Evolutionary conservation across 2,329 filamentous ascomycete species (phyloP).

Genomic region (Botrytis tulipae): DNA sequence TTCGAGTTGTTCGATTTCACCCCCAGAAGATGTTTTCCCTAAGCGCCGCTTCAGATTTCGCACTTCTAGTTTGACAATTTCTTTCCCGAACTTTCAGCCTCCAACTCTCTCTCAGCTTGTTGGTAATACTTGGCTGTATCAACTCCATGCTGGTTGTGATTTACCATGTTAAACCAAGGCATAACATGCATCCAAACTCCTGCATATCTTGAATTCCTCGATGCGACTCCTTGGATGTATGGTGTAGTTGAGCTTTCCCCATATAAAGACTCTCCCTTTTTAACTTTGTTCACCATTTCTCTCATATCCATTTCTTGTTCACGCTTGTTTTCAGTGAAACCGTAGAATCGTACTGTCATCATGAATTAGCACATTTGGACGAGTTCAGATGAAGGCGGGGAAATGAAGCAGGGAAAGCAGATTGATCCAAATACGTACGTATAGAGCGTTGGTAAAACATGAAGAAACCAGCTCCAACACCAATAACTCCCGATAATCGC

Average conservation of each 20-base stretch:
- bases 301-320: conserved; percentile 96
- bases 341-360: conserved; percentile 83
- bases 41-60: not conserved
- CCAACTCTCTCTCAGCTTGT: conserved; percentile 90
- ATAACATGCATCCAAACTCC: conserved; percentile 79
- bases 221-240: conserved; percentile 91
- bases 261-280: conserved; percentile 86
- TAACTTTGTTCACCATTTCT: conserved; percentile 97
- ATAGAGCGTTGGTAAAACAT: conserved; percentile 81
- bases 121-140: conserved; percentile 98
- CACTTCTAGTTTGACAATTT: conserved; percentile 11
- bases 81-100: conserved; percentile 62
- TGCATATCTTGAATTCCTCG: conserved; percentile 88
- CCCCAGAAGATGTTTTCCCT: conserved; percentile 11
- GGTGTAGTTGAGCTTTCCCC: conserved; percentile 74
- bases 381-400: not conserved
- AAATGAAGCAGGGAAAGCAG: not conserved
- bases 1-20: not conserved
- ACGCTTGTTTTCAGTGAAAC: conserved; percentile 85
- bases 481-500: conserved; percentile 73
- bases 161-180: conserved; percentile 98
- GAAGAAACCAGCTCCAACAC: conserved; percentile 74
- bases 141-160: conserved; percentile 89
- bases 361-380: conserved; percentile 40
- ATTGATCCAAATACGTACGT: conserved; percentile 56